Base-by-base conservation (phyloP, 441 rosid genomes). In the Populus hybrid region DNA sequence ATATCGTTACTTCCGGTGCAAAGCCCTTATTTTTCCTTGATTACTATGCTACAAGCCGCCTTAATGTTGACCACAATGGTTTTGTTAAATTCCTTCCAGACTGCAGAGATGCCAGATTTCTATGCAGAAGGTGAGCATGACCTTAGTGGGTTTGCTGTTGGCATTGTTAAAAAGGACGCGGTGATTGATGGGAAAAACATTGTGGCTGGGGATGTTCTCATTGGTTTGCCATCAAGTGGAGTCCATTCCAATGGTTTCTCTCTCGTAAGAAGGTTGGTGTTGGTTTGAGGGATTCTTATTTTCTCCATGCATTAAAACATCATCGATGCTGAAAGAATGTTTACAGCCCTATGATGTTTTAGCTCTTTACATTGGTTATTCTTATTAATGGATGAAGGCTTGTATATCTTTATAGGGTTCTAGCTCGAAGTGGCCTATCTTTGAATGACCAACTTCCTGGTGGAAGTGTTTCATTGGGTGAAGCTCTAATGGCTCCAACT, bases 241-340 rank as follows among this genome's bases (percentile, higher is more conserved):
- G 95, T 94, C 64, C 98, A 94, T 85, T 95, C 97, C 7, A 95
- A 95, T 83, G 99, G 99, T 59, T 95, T 94, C 82, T 94, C 99
- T 59, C 93, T 94, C 73, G 97, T 93, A 7, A 90, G 98, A 90
- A 92, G 92, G 98, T 95, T 72, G 70, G 70, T 59, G 3, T 45
- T 68, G 33, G 38, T 75, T 69, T 16, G 66, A 56, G 23, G 21
- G 36, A 45, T 75, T 68, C 73, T 61, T 21, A 23, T 53, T 33
- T 35, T 65, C 9, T 74, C 71, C 36, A 6, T 59, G 5, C 66
- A n/a, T 71, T 45, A 11, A 20, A 9, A 73, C 2, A 28, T 59
- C 66, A 26, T 56, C 31, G 53, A 26, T 21, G 35, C 14, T 53
- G 11, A 9, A 42, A 67, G 73, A 66, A 76, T 61, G 3, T 78